Conservation (phyloP, 768 basidiomycete species). For the Leccinum variicolor region DNA sequence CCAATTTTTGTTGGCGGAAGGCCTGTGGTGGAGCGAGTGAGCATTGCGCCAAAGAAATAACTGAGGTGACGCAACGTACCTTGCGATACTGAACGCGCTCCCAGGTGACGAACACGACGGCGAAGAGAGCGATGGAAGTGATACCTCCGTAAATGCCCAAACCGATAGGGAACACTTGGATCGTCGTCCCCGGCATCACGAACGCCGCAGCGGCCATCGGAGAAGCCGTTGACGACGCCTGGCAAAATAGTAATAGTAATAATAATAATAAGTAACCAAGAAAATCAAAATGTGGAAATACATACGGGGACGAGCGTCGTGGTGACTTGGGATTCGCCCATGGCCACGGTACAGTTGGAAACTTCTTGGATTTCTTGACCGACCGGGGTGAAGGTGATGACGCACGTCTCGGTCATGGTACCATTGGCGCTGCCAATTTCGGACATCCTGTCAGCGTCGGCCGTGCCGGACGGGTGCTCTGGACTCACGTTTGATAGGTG, state of each 20-base stretch:
- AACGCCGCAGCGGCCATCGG: conserved; percentile 40
- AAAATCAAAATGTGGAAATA: background rate
- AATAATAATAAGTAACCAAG: background rate
- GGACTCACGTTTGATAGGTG: conserved; percentile 40
- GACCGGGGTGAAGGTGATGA: conserved; percentile 51
- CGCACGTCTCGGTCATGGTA: conserved; percentile 54
- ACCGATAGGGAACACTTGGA: conserved; percentile 79
- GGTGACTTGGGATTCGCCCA: conserved; percentile 16
- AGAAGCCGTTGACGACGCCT: conserved; percentile 29
- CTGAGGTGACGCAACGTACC: conserved; percentile 40
- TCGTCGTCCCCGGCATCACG: conserved; percentile 64
- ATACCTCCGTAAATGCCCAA: conserved; percentile 84
- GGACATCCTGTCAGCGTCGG: background rate
- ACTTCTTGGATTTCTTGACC: conserved; percentile 55
- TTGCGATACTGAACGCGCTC: conserved; percentile 86
- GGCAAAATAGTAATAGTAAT: background rate
- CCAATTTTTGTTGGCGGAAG: conserved; percentile 72
- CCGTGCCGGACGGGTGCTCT: too few relatives aligned
- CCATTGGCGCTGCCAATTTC: conserved; percentile 42
- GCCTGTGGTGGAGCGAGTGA: conserved; percentile 39
- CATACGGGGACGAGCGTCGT: conserved; percentile 5
- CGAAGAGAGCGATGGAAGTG: conserved; percentile 76
- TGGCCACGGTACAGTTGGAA: conserved; percentile 45
- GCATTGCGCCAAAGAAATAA: background rate
- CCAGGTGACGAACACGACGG: conserved; percentile 81